Evolutionary conservation across 768 basidiomycete genomes (phyloP).

Genomic region (Lactarius tabidus): DNA sequence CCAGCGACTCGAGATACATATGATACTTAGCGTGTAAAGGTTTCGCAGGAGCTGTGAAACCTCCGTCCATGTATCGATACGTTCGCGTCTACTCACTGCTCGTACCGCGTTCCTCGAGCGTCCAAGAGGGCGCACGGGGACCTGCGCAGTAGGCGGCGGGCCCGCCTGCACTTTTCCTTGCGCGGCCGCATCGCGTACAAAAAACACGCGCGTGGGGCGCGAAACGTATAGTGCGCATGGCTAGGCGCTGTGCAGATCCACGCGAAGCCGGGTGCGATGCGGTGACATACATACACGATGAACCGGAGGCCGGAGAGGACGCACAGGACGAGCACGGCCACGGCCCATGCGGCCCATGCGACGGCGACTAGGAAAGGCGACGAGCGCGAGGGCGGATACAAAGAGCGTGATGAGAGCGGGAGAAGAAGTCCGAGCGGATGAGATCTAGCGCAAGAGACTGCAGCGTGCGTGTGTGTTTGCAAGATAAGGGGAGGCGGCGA

Average conservation of each 20-base stretch:
- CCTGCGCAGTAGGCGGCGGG: too few species aligned
- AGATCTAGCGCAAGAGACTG: conserved; percentile 52
- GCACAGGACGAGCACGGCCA: conserved; percentile 55
- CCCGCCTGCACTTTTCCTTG: too few species aligned
- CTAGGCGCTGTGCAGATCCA: conserved; percentile 15
- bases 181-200: neutral
- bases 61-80: too few species aligned
- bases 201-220: neutral
- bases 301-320: conserved; percentile 64
- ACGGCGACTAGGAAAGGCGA: conserved; percentile 57
- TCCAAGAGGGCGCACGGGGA: too few species aligned
- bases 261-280: conserved; percentile 6
- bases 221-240: neutral
- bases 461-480: too few species aligned
- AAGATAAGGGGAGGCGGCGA: too few species aligned
- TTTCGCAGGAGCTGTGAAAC: too few species aligned
- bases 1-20: too few species aligned
- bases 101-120: too few species aligned
- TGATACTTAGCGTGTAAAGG: too few species aligned
- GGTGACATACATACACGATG: conserved; percentile 37
- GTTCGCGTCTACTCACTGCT: too few species aligned
- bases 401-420: conserved; percentile 62
- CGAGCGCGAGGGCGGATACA: conserved; percentile 49
- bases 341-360: conserved; percentile 61
- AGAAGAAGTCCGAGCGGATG: conserved; percentile 61